phyloP scores from a whole-genome alignment of 1,284 basidiomycete species.

The Cryptococcus jaspeensis region DNA sequence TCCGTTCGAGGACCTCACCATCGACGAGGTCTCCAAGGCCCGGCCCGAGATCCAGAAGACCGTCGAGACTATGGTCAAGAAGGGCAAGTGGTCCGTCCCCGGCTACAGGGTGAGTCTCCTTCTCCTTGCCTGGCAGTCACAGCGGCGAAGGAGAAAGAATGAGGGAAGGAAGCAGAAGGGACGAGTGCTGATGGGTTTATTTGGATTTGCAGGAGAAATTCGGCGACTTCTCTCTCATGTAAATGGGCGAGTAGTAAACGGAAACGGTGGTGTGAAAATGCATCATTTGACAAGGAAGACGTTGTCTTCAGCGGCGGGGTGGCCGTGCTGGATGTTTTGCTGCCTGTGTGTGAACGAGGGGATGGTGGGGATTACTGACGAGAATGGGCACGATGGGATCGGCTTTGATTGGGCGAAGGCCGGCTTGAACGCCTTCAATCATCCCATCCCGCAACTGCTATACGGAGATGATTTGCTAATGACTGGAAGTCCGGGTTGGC shows the following conservation, averaged over 20 bases:
- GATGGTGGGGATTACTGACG: too few species aligned
- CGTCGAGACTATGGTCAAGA: conserved; percentile 95
- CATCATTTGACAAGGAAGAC: conserved; percentile 12
- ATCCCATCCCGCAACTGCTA: too few species aligned
- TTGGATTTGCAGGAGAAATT: conserved; percentile 76
- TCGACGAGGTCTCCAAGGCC: conserved; percentile 86
- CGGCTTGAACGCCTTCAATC: too few species aligned
- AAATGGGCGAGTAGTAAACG: conserved; percentile 2
- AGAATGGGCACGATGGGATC: too few species aligned
- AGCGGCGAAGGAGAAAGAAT: neutral
- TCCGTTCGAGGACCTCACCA: conserved; percentile 93
- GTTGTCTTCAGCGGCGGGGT: too few species aligned
- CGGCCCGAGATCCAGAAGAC: conserved; percentile 89
- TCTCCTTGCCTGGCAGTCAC: neutral
- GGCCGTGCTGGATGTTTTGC: too few species aligned
- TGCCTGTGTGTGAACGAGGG: too few species aligned
- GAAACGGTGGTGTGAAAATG: conserved; percentile 10
- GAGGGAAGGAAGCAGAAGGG: neutral
- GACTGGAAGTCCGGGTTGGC: too few species aligned
- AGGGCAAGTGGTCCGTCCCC: conserved; percentile 98
- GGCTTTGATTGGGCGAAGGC: too few species aligned
- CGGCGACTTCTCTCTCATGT: conserved; percentile 73
- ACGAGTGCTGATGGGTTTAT: conserved; percentile 12
- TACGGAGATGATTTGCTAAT: too few species aligned
- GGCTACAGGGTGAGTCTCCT: conserved; percentile 59